phyloP scores from a whole-genome alignment of 768 basidiomycete species.

The Pholiota molesta region DNA sequence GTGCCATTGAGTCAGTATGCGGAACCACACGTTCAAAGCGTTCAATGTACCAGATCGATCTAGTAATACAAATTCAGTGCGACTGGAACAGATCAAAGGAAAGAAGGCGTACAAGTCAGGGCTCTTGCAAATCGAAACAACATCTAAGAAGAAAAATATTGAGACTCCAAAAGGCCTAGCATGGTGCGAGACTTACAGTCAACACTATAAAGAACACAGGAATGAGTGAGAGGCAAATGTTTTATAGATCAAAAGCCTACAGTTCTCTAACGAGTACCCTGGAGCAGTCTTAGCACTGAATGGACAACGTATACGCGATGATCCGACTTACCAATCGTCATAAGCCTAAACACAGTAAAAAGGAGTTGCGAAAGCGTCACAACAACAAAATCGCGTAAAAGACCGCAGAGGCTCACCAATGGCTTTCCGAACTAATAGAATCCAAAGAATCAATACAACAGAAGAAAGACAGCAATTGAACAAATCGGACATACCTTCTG shows the following conservation, averaged over 20 bases:
- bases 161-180: not conserved
- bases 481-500: conserved; percentile 70
- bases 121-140: conserved; percentile 69
- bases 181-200: conserved; percentile 56
- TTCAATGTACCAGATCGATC: conserved; percentile 72
- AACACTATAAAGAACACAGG: conserved; percentile 44
- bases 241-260: conserved; percentile 45
- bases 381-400: not conserved
- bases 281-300: not conserved
- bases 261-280: conserved; percentile 77
- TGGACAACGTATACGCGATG: not conserved
- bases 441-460: conserved; percentile 43
- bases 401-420: conserved; percentile 48
- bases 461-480: not conserved
- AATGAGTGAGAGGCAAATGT: not conserved
- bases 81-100: not conserved
- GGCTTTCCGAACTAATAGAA: conserved; percentile 69
- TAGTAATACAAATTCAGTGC: conserved; percentile 28
- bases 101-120: conserved; percentile 72
- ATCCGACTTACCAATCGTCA: conserved; percentile 42
- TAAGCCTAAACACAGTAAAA: conserved; percentile 29
- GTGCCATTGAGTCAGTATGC: conserved; percentile 8
- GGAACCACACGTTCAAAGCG: not conserved
- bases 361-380: not conserved
- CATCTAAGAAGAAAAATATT: conserved; percentile 44